Percentiles rank a stretch among this genome's conserved stretches.
Conservation (phyloP, 345 rosid genomes). For the Aethionema arabicum region DNA sequence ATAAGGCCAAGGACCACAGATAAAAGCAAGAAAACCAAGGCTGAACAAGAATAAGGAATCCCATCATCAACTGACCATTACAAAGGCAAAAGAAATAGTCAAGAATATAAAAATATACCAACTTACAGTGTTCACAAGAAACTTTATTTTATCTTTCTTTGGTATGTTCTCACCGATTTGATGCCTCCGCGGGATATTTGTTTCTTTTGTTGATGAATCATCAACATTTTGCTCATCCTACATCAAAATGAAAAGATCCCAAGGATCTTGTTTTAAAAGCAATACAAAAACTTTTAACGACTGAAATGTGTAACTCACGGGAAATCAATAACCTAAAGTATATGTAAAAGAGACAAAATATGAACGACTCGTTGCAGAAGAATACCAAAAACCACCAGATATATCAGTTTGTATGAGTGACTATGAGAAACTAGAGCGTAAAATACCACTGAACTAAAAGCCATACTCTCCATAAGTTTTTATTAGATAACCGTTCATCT, state of each 20-base stretch:
- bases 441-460: conserved; percentile 4
- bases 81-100: conserved; percentile 5
- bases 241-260: conserved; percentile 11
- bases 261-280: conserved; percentile 6
- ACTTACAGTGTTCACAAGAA: conserved; percentile 74
- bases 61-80: conserved; percentile 1
- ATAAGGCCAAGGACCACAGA: conserved; percentile 4
- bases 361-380: background rate
- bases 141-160: conserved; percentile 61
- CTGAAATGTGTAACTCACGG: conserved; percentile 7
- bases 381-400: background rate
- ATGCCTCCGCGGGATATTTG: conserved; percentile 35
- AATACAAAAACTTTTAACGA: background rate
- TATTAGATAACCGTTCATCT: background rate
- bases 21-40: conserved; percentile 4
- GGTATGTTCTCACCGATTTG: conserved; percentile 66
- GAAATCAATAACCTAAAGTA: conserved; percentile 6
- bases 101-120: background rate
- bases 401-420: conserved; percentile 1
- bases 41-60: conserved; percentile 3
- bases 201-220: conserved; percentile 29
- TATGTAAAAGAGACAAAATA: conserved; percentile 4
- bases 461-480: background rate
- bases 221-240: conserved; percentile 30
- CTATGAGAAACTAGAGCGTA: conserved; percentile 7